A percentile compares a stretch with the other conserved stretches of the same genome.
phyloP scores from a whole-genome alignment of 2,329 filamentous ascomycete species.

The Cladosporium sp. region DNA sequence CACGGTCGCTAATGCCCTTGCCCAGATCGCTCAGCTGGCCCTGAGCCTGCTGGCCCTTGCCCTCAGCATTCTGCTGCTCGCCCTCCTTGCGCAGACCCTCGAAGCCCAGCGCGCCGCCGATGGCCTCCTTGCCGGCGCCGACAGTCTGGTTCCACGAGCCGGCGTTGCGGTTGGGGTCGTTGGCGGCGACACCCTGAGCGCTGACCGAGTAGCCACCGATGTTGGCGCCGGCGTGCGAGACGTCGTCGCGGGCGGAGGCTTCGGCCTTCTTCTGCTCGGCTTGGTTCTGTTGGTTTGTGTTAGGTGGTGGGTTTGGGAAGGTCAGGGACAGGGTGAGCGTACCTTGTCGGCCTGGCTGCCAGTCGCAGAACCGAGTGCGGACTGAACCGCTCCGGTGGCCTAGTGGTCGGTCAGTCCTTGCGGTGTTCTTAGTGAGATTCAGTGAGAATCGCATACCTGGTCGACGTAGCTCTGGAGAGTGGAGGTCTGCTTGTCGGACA shows the following conservation, averaged over 20 bases:
- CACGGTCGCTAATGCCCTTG: constrained; percentile 47
- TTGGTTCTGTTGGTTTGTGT: constrained; percentile 46
- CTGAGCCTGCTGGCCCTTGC: constrained; percentile 73
- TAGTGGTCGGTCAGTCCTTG: too few relatives aligned
- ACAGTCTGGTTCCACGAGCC: constrained; percentile 84
- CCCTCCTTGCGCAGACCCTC: constrained; percentile 70
- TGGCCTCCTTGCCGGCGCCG: constrained; percentile 75
- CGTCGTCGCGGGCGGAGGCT: constrained; percentile 61
- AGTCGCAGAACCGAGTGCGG: constrained; percentile 63
- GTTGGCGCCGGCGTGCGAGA: constrained; percentile 69
- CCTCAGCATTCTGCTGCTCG: constrained; percentile 69
- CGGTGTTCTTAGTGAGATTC: constrained; percentile 3
- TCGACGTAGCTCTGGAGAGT: constrained; percentile 71
- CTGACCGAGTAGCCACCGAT: constrained; percentile 66
- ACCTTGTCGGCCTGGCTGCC: constrained; percentile 65
- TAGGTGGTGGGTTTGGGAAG: background rate
- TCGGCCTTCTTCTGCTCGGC: constrained; percentile 58
- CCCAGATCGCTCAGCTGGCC: constrained; percentile 73
- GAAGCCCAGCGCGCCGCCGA: constrained; percentile 69
- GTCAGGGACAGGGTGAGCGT: constrained; percentile 13
- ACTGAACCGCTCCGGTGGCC: constrained; percentile 67
- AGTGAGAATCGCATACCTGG: constrained; percentile 10
- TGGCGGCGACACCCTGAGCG: constrained; percentile 62
- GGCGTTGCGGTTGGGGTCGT: constrained; percentile 63
- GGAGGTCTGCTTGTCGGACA: constrained; percentile 54